A percentile compares a stretch with the other conserved stretches of the same genome.
Conservation (phyloP, 2,329 filamentous ascomycete genomes). For the Lecanicillium sp. region DNA sequence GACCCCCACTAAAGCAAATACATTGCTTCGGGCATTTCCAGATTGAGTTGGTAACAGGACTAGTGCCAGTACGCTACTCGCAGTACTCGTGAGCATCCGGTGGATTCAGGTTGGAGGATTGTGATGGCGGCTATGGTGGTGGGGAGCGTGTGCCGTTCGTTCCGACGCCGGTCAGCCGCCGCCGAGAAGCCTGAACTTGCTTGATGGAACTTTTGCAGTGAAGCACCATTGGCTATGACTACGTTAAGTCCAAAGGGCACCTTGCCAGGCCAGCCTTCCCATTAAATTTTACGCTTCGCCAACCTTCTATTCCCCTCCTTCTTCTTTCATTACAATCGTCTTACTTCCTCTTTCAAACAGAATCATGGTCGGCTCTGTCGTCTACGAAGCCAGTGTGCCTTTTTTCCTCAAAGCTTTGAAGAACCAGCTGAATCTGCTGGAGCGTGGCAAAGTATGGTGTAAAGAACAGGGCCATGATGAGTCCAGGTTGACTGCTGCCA, state of each 20-base stretch:
- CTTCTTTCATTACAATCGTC: neutral
- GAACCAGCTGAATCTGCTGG: slow-evolving; percentile 5
- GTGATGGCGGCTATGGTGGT: neutral
- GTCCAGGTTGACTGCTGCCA: neutral
- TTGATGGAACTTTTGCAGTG: neutral
- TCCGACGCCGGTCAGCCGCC: neutral
- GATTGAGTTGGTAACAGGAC: too few species aligned
- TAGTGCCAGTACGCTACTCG: too few species aligned
- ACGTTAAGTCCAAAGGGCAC: neutral
- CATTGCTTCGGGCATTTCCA: too few species aligned
- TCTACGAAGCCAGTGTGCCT: slow-evolving; percentile 7
- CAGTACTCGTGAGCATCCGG: too few species aligned
- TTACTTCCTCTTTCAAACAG: neutral
- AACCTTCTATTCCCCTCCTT: neutral
- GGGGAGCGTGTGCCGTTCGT: neutral
- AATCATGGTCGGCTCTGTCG: slow-evolving; percentile 5
- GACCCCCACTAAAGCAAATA: too few species aligned
- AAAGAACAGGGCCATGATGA: slow-evolving; percentile 2
- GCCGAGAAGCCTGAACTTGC: neutral
- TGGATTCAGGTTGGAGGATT: too few species aligned
- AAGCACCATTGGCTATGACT: neutral
- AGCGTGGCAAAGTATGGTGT: slow-evolving; percentile 4
- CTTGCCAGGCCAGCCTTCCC: neutral
- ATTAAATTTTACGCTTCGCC: neutral
- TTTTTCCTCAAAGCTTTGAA: slow-evolving; percentile 6